phyloP scores from a whole-genome alignment of 169 alveolate species.

The Plasmodium relictum region DNA sequence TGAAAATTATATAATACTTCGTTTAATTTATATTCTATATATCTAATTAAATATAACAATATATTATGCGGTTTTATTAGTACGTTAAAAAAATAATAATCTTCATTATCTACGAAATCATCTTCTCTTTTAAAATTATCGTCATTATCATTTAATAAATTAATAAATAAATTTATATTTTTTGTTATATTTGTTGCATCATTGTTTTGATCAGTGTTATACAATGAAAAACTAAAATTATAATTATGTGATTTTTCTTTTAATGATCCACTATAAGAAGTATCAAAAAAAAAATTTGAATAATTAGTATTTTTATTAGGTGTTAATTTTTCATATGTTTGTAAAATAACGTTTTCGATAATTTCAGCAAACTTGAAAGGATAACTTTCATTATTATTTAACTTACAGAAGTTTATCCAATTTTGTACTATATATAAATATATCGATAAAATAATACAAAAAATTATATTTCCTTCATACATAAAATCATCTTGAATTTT shows the following conservation, averaged over 20 bases:
- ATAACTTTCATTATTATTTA: constrained; percentile 48
- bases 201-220: constrained; percentile 8
- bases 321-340: constrained; percentile 16
- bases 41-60: constrained; percentile 16
- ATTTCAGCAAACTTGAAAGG: constrained; percentile 50
- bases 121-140: neutral
- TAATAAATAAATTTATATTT: constrained; percentile 23
- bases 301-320: constrained; percentile 28
- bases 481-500: constrained; percentile 14
- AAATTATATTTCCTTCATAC: constrained; percentile 29
- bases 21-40: constrained; percentile 51
- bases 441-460: constrained; percentile 33
- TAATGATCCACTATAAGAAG: constrained; percentile 49
- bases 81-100: constrained; percentile 18
- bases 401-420: constrained; percentile 30
- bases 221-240: constrained; percentile 10
- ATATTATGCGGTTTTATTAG: constrained; percentile 58
- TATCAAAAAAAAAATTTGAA: constrained; percentile 62
- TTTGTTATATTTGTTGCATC: constrained; percentile 10
- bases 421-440: constrained; percentile 50
- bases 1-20: constrained; percentile 3
- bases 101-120: neutral
- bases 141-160: constrained; percentile 17
- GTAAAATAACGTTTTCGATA: constrained; percentile 13
- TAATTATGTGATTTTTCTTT: constrained; percentile 16